Evolutionary conservation across 2,329 filamentous ascomycete species (phyloP).

Genomic region (Fusarium sambucinum): DNA sequence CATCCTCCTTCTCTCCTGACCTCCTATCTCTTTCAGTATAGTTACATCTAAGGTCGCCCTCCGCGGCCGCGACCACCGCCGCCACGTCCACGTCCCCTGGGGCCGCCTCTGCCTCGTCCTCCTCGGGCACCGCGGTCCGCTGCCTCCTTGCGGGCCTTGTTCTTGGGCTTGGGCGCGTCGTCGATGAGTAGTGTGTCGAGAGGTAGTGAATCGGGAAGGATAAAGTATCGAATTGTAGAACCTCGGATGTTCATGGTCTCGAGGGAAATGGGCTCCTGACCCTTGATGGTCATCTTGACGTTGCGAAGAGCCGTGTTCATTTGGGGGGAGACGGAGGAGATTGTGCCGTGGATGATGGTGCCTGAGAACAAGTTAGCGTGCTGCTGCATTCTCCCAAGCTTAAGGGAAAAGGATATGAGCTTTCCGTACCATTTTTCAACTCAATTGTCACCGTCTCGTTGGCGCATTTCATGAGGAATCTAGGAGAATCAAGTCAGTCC

Average conservation of each 20-base stretch:
- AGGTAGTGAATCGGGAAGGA: slow-evolving; percentile 94
- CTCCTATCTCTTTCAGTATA: neutral
- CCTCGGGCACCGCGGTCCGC: slow-evolving; percentile 70
- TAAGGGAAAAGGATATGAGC: neutral
- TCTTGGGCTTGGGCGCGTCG: slow-evolving; percentile 98
- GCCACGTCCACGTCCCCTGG: slow-evolving; percentile 65
- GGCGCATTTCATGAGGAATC: slow-evolving; percentile 99
- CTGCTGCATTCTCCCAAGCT: neutral
- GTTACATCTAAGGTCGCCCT: slow-evolving; percentile 42
- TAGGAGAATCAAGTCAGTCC: slow-evolving; percentile 57
- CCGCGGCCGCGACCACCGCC: slow-evolving; percentile 59
- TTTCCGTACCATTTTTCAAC: slow-evolving; percentile 88
- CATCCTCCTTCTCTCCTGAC: slow-evolving; percentile 14
- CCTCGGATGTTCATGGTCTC: slow-evolving; percentile 98
- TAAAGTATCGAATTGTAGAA: slow-evolving; percentile 95
- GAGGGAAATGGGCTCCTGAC: slow-evolving; percentile 86
- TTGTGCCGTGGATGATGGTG: slow-evolving; percentile 96
- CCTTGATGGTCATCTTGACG: slow-evolving; percentile 94
- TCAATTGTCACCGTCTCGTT: slow-evolving; percentile 99
- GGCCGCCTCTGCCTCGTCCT: slow-evolving; percentile 63
- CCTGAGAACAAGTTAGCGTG: slow-evolving; percentile 63
- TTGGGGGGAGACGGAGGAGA: slow-evolving; percentile 94
- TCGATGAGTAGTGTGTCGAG: slow-evolving; percentile 96
- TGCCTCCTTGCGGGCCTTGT: slow-evolving; percentile 96
- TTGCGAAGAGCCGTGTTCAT: slow-evolving; percentile 98